Conservation (phyloP, 306 rosid genomes). For the Cucurbita maxima region DNA sequence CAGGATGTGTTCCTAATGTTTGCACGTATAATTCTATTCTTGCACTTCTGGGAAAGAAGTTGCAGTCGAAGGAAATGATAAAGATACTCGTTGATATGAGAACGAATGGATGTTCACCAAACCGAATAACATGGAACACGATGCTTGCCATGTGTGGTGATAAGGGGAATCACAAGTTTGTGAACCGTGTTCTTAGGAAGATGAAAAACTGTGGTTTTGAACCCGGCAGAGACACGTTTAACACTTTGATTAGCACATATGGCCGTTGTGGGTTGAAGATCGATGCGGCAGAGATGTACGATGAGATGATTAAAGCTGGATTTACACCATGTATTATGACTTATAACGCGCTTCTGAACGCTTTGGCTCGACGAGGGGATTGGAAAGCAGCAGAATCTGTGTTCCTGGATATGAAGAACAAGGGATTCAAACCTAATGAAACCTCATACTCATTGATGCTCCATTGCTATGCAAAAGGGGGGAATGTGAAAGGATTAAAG, state of each 20-base stretch:
- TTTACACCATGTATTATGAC: constrained; percentile 69
- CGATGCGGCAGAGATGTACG: constrained; percentile 54
- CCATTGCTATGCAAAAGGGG: constrained; percentile 59
- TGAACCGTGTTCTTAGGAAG: constrained; percentile 56
- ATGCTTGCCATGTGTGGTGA: constrained; percentile 84
- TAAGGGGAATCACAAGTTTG: constrained; percentile 56
- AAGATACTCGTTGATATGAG: constrained; percentile 68
- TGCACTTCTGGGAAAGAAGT: constrained; percentile 71
- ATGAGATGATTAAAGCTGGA: constrained; percentile 74
- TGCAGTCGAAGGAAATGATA: constrained; percentile 54
- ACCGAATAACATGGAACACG: constrained; percentile 79
- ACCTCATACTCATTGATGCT: constrained; percentile 80
- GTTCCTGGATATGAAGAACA: constrained; percentile 52
- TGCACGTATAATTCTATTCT: constrained; percentile 68
- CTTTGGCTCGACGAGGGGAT: constrained; percentile 70
- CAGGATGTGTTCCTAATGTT: constrained; percentile 75
- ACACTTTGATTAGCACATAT: constrained; percentile 76
- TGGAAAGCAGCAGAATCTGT: constrained; percentile 80
- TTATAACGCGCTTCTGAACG: constrained; percentile 79
- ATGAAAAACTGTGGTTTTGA: constrained; percentile 90
- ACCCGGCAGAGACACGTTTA: constrained; percentile 92
- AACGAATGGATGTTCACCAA: constrained; percentile 63
- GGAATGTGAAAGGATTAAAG: constrained; percentile 63
- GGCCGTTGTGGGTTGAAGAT: constrained; percentile 86
- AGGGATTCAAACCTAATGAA: constrained; percentile 77